Percentiles rank a stretch among this genome's conserved stretches.
Evolutionary conservation across 495 filamentous ascomycete species (phyloP).

Genomic region (Hypomontagnella monticulosa): DNA sequence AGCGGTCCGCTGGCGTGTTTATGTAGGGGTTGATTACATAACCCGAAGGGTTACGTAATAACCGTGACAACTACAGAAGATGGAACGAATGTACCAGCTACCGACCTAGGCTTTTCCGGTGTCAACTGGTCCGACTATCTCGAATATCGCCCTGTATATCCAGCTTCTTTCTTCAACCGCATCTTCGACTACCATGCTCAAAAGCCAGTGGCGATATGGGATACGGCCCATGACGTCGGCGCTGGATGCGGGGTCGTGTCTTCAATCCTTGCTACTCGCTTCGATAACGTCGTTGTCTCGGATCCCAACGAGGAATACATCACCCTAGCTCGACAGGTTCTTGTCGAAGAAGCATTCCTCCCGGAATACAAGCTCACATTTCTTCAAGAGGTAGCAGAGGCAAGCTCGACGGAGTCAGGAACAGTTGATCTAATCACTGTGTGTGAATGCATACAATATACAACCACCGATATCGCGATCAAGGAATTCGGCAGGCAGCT

Average conservation of each 20-base stretch:
- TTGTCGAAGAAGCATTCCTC: conserved; percentile 19
- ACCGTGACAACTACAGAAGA: too few species aligned
- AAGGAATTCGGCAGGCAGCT: conserved; percentile 33
- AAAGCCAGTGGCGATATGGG: conserved; percentile 20
- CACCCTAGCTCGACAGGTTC: conserved; percentile 29
- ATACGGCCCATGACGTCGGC: conserved; percentile 38
- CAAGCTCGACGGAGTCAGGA: conserved; percentile 35
- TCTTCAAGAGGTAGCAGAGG: conserved; percentile 39
- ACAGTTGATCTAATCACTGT: conserved; percentile 38
- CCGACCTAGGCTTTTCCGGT: conserved; percentile 18
- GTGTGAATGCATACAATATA: conserved; percentile 45
- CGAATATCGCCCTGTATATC: conserved; percentile 35
- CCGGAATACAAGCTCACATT: conserved; percentile 40
- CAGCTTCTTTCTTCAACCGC: conserved; percentile 36
- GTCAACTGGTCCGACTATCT: conserved; percentile 41
- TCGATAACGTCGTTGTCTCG: conserved; percentile 38
- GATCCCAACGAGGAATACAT: conserved; percentile 45
- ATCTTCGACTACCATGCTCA: conserved; percentile 37
- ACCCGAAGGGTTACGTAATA: too few species aligned
- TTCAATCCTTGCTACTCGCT: conserved; percentile 33
- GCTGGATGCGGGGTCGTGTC: conserved; percentile 43
- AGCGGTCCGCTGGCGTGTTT: too few species aligned
- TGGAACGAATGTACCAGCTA: too few species aligned
- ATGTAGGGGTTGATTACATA: too few species aligned
- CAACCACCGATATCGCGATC: conserved; percentile 24